Evolutionary conservation across 768 basidiomycete genomes (phyloP), one percentile per base, ranked within the genome.

Genomic region (Trametes cingulata): DNA sequence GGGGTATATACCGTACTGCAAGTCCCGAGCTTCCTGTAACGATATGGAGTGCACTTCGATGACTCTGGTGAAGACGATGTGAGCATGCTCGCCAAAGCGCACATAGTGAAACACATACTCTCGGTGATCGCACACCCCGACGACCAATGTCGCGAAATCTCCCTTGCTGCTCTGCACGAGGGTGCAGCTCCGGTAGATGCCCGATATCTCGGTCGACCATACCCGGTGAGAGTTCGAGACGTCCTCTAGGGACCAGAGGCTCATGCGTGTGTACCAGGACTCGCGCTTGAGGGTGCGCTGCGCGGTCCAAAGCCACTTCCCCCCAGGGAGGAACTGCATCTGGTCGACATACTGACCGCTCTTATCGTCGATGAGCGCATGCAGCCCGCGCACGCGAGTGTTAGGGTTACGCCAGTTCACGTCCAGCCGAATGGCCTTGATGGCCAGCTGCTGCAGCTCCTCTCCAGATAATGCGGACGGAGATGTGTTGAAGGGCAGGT

Each of bases 381-480:
- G 73, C 27, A 78, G 68, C 54, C 71, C 64, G 43, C 71, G 73
- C 51, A 82, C 73, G 24, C 63, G 68, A 3, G 78, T 70, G 29
- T 63, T 68, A 15, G 72, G 68, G 40, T 73, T 69, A 41, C 71
- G 68, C 85, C 85, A 86, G 58, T 81, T 83, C 45, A 67, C 71
- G 46, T 85, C 81, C 19, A 86, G 72, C 33, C 73, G 78, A 57
- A 85, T 68, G 10, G 83, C 78, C 35, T 70, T 72, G 17, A 81
- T 75, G 3, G 75, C 74, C 39, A 73, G 73, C 15, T 67, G 66
- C 65, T 80, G 80, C 57, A 85, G 69, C 54, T 77, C 69, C 20
- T 69, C 48, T 20, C 74, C 78, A 1, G 78, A 66, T 8, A 85
- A 71, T 7, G 73, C 55, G n/a, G 62, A 56, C 8, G 74, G 62